Base-by-base conservation (phyloP, 2,329 filamentous ascomycete species). In the Clarireedia hainanense region DNA sequence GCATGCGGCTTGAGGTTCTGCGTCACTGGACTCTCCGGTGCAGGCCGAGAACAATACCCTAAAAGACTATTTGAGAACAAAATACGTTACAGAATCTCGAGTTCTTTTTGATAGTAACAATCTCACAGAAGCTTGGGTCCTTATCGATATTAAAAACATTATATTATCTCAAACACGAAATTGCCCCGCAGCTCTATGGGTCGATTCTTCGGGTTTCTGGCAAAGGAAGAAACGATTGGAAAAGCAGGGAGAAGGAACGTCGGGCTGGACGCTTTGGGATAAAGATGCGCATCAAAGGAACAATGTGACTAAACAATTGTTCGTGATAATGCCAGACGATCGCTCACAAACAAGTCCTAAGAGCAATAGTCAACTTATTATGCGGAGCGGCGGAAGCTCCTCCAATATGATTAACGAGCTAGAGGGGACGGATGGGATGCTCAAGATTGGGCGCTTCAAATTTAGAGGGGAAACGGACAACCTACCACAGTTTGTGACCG, bases 401-500 rank as follows among this genome's bases (percentile, higher is more conserved):
- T 26, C 42, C 20, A 50, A 34, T 20, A 5, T n/a, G 26, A 30
- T 30, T 15, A 34, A 52, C 26, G 48, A 34, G n/a, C 14, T 52
- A 5, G 30, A 26, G 17, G 47, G 50, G 36, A 47, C 52, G 2
- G 61, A 63, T 47, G 56, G 51, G 4, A 57, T 65, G 15, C 57
- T 56, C 3, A 69, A 52, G 27, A 57, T 68, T 50, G 67, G 67
- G 36, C 64, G 50, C 52, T 57, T 69, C n/a, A 69, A 64, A 52
- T 57, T 70, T 42, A 61, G 68, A 55, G 68, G 64, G 10, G 60
- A 68, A 55, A 66, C 63, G 24, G 68, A 70, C 62, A 64, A 70
- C 58, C 52, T 70, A 48, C 68, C 67, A 26, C 67, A 69, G 64
- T 67, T 61, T 48, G 64, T 62, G 27, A 39, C 40, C 5, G 15